phyloP scores from a whole-genome alignment of 176 grass and related monocot species.

The Canna indica region DNA sequence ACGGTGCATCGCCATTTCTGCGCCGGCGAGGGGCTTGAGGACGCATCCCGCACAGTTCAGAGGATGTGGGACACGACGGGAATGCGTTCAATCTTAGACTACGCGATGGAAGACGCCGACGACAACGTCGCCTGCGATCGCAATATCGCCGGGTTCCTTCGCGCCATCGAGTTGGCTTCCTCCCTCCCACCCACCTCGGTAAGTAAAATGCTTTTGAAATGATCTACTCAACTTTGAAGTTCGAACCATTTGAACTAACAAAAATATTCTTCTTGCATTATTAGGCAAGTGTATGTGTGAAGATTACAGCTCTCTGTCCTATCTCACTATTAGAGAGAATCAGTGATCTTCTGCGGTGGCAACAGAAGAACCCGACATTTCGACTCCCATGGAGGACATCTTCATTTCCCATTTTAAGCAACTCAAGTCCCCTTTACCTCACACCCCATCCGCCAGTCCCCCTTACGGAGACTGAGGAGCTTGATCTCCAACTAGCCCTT shows the following conservation, averaged over 20 bases:
- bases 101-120: slow-evolving; percentile 80
- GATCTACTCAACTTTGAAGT: too few relatives aligned
- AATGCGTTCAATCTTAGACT: slow-evolving; percentile 73
- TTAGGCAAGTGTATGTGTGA: slow-evolving; percentile 78
- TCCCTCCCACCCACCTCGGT: slow-evolving; percentile 50
- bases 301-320: slow-evolving; percentile 82
- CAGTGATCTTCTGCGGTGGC: slow-evolving; percentile 74
- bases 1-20: slow-evolving; percentile 65
- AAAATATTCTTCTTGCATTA: background rate
- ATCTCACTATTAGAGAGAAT: slow-evolving; percentile 64
- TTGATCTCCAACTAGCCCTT: slow-evolving; percentile 44
- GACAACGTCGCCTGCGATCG: slow-evolving; percentile 50
- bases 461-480: slow-evolving; percentile 47
- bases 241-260: too few relatives aligned
- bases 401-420: slow-evolving; percentile 45
- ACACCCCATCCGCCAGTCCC: slow-evolving; percentile 36
- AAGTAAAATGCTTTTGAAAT: slow-evolving; percentile 13
- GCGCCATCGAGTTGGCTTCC: slow-evolving; percentile 50
- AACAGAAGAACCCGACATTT: slow-evolving; percentile 52
- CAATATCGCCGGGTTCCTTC: slow-evolving; percentile 49
- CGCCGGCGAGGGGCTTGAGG: slow-evolving; percentile 61
- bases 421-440: slow-evolving; percentile 66
- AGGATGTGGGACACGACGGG: slow-evolving; percentile 37
- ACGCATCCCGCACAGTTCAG: slow-evolving; percentile 38
- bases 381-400: slow-evolving; percentile 62